These are phyloP conservation scores for Craspedostauros australis DNA, from an alignment of 108 stramenopile species.

Conservation along the genomic window DNA sequence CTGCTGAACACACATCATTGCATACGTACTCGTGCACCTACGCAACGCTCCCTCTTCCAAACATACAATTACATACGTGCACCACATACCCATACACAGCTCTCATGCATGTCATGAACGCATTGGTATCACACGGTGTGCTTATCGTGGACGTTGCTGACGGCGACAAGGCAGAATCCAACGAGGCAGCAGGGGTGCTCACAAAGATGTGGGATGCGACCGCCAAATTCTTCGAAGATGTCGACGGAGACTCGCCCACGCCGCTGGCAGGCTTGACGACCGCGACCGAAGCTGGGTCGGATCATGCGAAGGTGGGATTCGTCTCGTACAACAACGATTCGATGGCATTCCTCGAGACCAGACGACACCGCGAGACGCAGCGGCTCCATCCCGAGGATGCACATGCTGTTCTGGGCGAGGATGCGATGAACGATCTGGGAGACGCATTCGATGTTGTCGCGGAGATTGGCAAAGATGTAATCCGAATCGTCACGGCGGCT, in stretches of 20 bases:
- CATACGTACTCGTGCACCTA: too few relatives aligned
- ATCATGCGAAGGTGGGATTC: constrained; percentile 67
- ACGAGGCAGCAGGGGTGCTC: constrained; percentile 41
- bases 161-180: constrained; percentile 36
- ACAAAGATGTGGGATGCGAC: constrained; percentile 64
- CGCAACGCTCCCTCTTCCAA: too few relatives aligned
- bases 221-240: constrained; percentile 38
- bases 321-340: constrained; percentile 45
- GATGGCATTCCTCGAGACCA: constrained; percentile 75
- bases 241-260: constrained; percentile 12
- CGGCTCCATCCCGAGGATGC: constrained; percentile 46
- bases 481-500: constrained; percentile 64
- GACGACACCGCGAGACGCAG: constrained; percentile 38
- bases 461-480: constrained; percentile 61
- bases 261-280: constrained; percentile 43
- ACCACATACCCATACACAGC: constrained; percentile 8
- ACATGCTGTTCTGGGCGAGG: constrained; percentile 36
- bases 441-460: constrained; percentile 52
- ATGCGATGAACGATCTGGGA: constrained; percentile 32
- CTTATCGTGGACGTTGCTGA: constrained; percentile 78
- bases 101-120: constrained; percentile 82
- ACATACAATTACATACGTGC: too few relatives aligned
- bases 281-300: constrained; percentile 50
- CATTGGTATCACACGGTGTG: constrained; percentile 71
- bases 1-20: too few relatives aligned